Evolutionary conservation across 208 protist genomes (phyloP), one percentile per base, ranked within the genome.

Genomic region (Leishmania amazonensis): DNA sequence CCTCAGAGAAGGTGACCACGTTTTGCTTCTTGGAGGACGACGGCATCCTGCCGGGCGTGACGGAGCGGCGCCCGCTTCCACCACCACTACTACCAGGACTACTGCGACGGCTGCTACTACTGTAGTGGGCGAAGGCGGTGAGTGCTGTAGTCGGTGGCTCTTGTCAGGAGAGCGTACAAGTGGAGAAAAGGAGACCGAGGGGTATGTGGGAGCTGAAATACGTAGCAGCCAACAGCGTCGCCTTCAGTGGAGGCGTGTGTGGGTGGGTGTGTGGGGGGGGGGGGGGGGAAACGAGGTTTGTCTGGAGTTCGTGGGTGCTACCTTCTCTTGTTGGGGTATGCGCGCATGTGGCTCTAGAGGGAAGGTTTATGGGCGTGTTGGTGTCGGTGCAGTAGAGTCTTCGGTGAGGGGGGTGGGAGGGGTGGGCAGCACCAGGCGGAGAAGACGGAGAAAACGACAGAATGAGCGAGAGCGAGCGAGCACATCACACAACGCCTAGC

Each of bases 1-100:
- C 87, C 42, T 94, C 93, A 78, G 92, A 90, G 78, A 96, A 97
- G 15, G 87, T 85, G 53, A 96, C 89, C 31, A 94, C 86, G 49
- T 80, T 78, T 13, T 68, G 38, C 78, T 90, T 92, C 58, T 71
- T 80, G 28, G 62, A 79, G 35, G 76, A 80, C 8, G 67, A 58
- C 5, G 79, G 17, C 42, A n/a, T 15, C 64, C 76, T 80, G 40
- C 57, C 53, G 17, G 65, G 19, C 78, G 80, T 83, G 49, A 54
- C 51, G 45, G 19, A 71, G 40, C 9, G 68, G 45, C 28, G 24
- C 8, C 68, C 42, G 0, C 40, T 21, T 49, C 13, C 68, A 24
- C 28, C 40, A 4, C 24, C n/a, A 19, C 51, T 19, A 54, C 11
- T 19, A 54, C 15, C 17, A 54, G 15, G 11, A 54, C 15, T 21